Evolutionary conservation across 2,329 filamentous ascomycete genomes (phyloP), one percentile per base, ranked within the genome.

Genomic region (Diaporthe sp.): DNA sequence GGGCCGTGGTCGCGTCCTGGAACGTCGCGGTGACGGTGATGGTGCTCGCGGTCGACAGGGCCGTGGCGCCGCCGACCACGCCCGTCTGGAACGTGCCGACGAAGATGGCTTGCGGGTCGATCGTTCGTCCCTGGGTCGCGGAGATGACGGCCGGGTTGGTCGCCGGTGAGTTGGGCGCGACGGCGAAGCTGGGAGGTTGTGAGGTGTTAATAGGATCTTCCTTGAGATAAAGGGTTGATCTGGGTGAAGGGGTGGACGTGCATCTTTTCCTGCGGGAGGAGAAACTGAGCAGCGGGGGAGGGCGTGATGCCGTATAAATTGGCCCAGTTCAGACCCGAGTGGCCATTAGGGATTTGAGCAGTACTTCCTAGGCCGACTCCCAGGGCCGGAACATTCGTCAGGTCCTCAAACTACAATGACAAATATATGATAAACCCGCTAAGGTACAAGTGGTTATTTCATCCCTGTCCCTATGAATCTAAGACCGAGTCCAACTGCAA

Each of bases 1-100:
- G 19, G 1, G 17, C 55, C 1, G 4, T 12, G 3, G 19, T 34
- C 4, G 3, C 19, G 1, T 34, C 19, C 13, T 6, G 0, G 19
- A 12, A 22, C 6, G 39, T 65, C 22, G 25, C 39, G 25, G 42
- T 46, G n/a, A 46, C 59, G 25, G 28, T 46, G 25, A 46, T 3
- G 15, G 39, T 19, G 59, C 59, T 65, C 4, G 53, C 28, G 17
- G 1, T 5, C 13, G 39, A 6, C 19, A 31, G 15, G 4, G 59
- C 39, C 13, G 39, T 4, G 9, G 28, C 25, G 59, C 59, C 59
- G 17, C 25, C 22, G 39, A 62, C 4, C 22, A 22, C 4, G 17
- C 9, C 19, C 13, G 3, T 62, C 8, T 4, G 3, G 15, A 46
- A 62, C 2, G 39, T 31, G 39, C 59, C 59, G 4, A 46, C 1